Evolutionary conservation across 2,329 filamentous ascomycete genomes (phyloP).

Genomic region (Paraphaeosphaeria minitans): DNA sequence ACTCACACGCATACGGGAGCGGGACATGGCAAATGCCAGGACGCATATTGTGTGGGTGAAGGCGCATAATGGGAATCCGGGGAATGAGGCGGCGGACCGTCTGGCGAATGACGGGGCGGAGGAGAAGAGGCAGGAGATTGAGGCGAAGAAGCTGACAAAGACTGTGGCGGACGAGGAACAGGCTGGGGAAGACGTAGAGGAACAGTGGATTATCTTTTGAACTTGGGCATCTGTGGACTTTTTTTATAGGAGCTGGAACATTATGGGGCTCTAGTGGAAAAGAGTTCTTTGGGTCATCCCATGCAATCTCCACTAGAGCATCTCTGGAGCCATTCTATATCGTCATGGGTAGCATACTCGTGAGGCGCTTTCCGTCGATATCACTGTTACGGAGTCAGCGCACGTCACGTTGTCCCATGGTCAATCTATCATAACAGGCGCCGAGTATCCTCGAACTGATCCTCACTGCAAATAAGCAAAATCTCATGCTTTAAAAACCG

Average conservation of each 20-base stretch:
- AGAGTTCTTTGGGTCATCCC: too few species aligned
- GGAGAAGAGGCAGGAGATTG: conserved; percentile 6
- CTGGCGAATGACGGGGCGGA: conserved; percentile 8
- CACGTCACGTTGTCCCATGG: background rate
- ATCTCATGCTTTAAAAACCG: background rate
- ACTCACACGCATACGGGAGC: conserved; percentile 71
- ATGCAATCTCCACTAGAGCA: background rate
- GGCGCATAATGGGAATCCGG: conserved; percentile 67
- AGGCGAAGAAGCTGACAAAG: background rate
- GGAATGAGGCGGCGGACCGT: conserved; percentile 6
- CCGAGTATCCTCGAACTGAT: background rate
- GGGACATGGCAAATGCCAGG: conserved; percentile 56
- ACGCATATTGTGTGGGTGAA: conserved; percentile 89
- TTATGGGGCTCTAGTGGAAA: background rate
- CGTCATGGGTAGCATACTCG: background rate
- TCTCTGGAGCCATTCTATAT: too few species aligned
- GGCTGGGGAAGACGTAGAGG: background rate
- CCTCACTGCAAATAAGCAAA: background rate
- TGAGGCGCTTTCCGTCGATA: background rate
- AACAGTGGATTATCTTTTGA: background rate
- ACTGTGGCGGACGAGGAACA: background rate
- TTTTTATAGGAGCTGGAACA: background rate
- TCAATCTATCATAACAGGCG: background rate
- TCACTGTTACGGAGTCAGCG: background rate
- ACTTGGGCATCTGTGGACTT: background rate